Evolutionary conservation across 148 eudicot species (phyloP).

Genomic region (Pouteria glomerata): DNA sequence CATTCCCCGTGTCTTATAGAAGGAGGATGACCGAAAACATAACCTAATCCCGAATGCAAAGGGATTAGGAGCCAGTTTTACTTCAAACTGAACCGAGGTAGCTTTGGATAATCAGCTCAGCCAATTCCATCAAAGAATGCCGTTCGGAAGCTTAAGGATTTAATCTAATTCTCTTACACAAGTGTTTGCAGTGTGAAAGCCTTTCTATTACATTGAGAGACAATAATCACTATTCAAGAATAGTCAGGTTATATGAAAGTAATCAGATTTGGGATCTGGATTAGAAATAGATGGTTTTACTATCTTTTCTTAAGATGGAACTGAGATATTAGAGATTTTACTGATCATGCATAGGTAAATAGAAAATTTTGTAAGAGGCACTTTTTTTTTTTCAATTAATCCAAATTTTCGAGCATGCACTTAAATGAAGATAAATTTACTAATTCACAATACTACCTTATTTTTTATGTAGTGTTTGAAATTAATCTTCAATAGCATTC

Average conservation of each 20-base stretch:
- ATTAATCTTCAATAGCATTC: neutral
- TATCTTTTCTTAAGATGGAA: neutral
- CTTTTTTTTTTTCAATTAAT: too few species aligned
- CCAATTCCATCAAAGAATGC: neutral
- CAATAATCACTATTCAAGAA: too few species aligned
- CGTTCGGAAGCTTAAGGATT: neutral
- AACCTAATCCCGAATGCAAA: too few species aligned
- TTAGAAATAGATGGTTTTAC: neutral
- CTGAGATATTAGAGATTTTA: neutral
- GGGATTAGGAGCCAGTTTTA: neutral
- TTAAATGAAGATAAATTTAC: neutral
- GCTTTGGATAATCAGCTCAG: conserved; percentile 1
- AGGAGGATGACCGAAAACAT: neutral
- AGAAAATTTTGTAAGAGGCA: neutral
- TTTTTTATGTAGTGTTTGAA: neutral
- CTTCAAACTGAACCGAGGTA: neutral
- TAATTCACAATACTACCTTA: neutral
- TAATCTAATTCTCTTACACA: neutral
- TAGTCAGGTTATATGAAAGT: too few species aligned
- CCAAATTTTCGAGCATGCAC: too few species aligned
- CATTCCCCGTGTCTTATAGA: neutral
- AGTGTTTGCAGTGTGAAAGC: neutral
- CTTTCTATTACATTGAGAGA: too few species aligned
- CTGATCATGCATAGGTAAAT: neutral
- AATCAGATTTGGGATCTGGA: neutral